Evolutionary conservation across 2,329 filamentous ascomycete species (phyloP).

Genomic region (Fonsecaea nubica): DNA sequence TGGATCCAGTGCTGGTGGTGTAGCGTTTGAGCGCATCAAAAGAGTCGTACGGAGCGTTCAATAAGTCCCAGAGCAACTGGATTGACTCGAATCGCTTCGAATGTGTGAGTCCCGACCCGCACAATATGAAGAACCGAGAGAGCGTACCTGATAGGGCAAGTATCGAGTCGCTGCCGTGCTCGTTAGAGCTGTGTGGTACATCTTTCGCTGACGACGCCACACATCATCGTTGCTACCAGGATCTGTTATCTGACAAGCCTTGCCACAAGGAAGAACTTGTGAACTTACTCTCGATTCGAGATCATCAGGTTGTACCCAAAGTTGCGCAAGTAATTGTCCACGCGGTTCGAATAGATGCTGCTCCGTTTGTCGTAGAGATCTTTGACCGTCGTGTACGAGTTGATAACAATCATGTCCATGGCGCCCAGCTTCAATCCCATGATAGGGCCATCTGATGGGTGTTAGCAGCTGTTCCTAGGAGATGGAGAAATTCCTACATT

Average conservation of each 20-base stretch:
- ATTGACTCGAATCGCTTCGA: conserved; percentile 8
- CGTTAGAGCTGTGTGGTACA: conserved; percentile 3
- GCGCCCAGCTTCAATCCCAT: conserved; percentile 9
- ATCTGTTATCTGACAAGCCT: neutral
- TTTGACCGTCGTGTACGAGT: conserved; percentile 10
- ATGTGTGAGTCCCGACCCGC: conserved; percentile 2
- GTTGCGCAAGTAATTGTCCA: conserved; percentile 15
- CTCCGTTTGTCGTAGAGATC: conserved; percentile 16
- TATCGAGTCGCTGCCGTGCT: neutral
- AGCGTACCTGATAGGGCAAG: conserved; percentile 11
- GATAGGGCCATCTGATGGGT: conserved; percentile 13
- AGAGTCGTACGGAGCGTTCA: conserved; percentile 4
- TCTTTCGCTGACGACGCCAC: conserved; percentile 6
- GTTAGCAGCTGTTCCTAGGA: conserved; percentile 4
- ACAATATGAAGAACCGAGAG: neutral
- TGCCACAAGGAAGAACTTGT: neutral
- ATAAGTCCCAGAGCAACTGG: conserved; percentile 3
- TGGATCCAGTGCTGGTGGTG: conserved; percentile 5
- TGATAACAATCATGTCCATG: conserved; percentile 6
- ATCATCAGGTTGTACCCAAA: conserved; percentile 16
- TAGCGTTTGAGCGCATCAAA: neutral
- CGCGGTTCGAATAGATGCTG: conserved; percentile 4
- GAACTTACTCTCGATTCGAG: conserved; percentile 18
- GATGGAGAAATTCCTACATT: conserved; percentile 17
- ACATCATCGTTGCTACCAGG: conserved; percentile 13